phyloP scores from a whole-genome alignment of 352 stramenopile genomes.

The Globisporangium yorkense region DNA sequence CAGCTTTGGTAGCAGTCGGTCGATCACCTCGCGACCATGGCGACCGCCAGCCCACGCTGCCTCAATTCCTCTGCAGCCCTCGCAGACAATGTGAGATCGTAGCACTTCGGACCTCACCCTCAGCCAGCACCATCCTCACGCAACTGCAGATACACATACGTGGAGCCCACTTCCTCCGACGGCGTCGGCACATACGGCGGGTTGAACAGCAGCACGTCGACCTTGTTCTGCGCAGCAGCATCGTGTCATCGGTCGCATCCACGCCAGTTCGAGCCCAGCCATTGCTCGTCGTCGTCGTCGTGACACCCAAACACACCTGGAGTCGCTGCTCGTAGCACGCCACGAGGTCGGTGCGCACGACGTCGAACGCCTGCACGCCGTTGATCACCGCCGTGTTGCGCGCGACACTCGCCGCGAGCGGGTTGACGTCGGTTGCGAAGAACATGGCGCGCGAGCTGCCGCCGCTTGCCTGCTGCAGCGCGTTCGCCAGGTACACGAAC shows the following conservation, averaged over 20 bases:
- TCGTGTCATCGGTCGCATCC: not conserved
- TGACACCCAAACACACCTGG: constrained; percentile 21
- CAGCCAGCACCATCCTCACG: not conserved
- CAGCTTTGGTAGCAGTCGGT: constrained; percentile 92
- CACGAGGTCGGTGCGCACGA: constrained; percentile 85
- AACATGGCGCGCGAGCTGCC: constrained; percentile 34
- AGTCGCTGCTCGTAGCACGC: constrained; percentile 50
- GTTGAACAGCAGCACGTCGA: constrained; percentile 98
- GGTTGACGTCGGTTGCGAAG: constrained; percentile 94
- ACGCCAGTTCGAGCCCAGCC: not conserved
- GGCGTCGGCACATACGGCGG: constrained; percentile 97
- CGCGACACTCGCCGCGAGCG: constrained; percentile 74
- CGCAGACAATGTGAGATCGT: not conserved
- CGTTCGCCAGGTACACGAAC: constrained; percentile 74
- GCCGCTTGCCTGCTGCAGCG: constrained; percentile 48
- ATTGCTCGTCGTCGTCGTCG: not conserved
- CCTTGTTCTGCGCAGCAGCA: constrained; percentile 21
- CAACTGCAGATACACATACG: constrained; percentile 25
- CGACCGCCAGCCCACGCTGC: constrained; percentile 94
- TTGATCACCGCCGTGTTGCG: constrained; percentile 86
- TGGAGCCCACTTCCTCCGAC: constrained; percentile 91
- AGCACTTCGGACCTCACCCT: not conserved
- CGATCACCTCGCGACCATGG: constrained; percentile 93
- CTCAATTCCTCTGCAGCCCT: constrained; percentile 84
- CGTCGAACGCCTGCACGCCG: constrained; percentile 54